phyloP scores from a whole-genome alignment of 768 basidiomycete species.

The Hydnum rufescens region DNA sequence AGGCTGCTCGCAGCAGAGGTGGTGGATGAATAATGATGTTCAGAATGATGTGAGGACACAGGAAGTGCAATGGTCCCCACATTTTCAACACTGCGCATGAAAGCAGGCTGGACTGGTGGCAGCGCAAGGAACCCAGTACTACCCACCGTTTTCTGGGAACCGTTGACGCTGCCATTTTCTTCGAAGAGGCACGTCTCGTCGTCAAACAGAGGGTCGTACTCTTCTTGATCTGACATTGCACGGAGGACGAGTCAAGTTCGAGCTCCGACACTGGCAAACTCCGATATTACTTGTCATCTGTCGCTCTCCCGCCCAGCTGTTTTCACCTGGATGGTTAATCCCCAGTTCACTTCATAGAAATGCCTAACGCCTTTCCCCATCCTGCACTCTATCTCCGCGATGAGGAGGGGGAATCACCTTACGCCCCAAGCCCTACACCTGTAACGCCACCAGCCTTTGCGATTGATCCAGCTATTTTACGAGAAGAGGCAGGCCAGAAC shows the following conservation, averaged over 20 bases:
- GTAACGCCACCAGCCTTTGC: slow-evolving; percentile 7
- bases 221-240: neutral
- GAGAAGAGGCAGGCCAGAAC: slow-evolving; percentile 14
- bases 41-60: neutral
- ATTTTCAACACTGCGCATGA: slow-evolving; percentile 3
- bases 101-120: no score
- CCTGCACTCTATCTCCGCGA: neutral
- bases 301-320: no score
- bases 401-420: neutral
- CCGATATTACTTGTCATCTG: no score
- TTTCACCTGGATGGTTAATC: no score
- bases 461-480: slow-evolving; percentile 34
- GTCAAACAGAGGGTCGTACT: slow-evolving; percentile 1
- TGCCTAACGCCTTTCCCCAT: neutral
- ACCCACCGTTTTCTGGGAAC: no score
- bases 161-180: neutral
- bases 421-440: neutral
- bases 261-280: no score
- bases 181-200: neutral
- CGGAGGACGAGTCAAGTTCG: neutral
- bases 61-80: slow-evolving; percentile 4
- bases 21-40: neutral
- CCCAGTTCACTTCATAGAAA: no score
- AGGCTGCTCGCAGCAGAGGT: neutral
- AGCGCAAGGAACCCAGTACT: no score